Evolutionary conservation across 257 asterid genomes (phyloP), one percentile per base, ranked within the genome.

Genomic region (Nicotiana undulata): DNA sequence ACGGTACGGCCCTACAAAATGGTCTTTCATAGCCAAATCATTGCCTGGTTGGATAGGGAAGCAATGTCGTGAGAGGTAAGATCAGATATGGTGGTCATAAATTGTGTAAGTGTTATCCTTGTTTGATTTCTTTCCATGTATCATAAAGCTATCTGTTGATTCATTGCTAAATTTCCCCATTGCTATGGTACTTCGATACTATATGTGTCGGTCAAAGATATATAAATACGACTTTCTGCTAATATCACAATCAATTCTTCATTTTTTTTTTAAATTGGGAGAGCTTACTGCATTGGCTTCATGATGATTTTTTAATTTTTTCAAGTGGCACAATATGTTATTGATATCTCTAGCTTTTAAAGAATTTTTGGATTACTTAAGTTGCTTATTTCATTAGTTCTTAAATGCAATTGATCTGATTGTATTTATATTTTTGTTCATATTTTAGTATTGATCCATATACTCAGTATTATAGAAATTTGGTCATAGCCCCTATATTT

Each of bases 31-130:
- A 86, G 97, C 99, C 74, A 91, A 91, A 84, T 90, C 97, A 49
- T 90, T 95, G 86, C 96, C 94, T 56, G 99, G 99, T 86, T 96
- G 99, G 85, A 95, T 95, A 34, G 99, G 99, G 87, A 95, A 95
- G 86, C 99, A 95, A 86, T 95, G 99, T 86, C 99, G 98, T 67
- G 99, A 95, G 88, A 95, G 99, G 99, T 93, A 87, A 84, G 49
- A 64, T 16, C 24, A 31, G 46, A 64, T 29, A 64, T 29, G 46
- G 72, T 16, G 46, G 72, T 29, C 11, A 64, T 64, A 64, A 10
- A 17, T 16, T 64, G 18, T 64, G 46, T 29, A 64, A 6, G 15
- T 64, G 46, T 63, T 12, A 63, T 63, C 68, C 29, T 63, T 63
- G 40, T 28, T 58, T 31, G 3, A 61, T 61, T 61, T 24, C 67